Evolutionary conservation across 192 early-diverging fungal genomes (phyloP), one percentile per base, ranked within the genome.

Genomic region (Gaertneriomyces semiglobifer): DNA sequence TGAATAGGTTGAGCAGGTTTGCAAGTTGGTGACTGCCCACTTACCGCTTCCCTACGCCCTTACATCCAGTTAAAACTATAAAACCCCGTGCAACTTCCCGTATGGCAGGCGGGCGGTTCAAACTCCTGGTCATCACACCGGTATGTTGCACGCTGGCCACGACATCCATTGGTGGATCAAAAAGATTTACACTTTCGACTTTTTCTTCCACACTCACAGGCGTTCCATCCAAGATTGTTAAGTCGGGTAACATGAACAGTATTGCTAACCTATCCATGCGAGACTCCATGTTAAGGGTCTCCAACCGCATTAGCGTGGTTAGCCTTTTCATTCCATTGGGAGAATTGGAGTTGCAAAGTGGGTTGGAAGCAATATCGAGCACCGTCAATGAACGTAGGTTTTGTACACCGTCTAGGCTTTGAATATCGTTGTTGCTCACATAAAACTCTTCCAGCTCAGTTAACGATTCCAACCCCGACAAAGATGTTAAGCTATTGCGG

Each of bases 11-110:
- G 55, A 58, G 40, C 16, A 58, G 16, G 57, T 42, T 0, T 7
- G 7, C 25, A 58, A 0, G 1, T 6, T 16, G 16, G 57, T 11
- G 57, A 33, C 14, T 25, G 20, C 25, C 43, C 43, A 42, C 55
- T 62, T 58, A 81, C 81, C 81, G 54, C 48, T 86, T 86, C 10
- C 84, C 84, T 18, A 68, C 79, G 5, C 83, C 84, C 44, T 64
- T 79, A 7, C 79, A 79, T 11, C 84, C 84, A 46, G 71, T 83
- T 19, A 86, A 20, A 38, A 86, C 83, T 14, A 86, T 60, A 7
- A 82, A 82, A 38, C 79, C 16, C 50, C 73, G 38, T 41, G 69
- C 66, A 7, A 72, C 74, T 38, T 73, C 7, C 76, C 76, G 62
- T 56, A 79, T 41, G 53, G 81, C 82, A 10, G 81, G 65, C 39